phyloP scores from a whole-genome alignment of 1,284 basidiomycete species.

The Apiotrichum siamense region DNA sequence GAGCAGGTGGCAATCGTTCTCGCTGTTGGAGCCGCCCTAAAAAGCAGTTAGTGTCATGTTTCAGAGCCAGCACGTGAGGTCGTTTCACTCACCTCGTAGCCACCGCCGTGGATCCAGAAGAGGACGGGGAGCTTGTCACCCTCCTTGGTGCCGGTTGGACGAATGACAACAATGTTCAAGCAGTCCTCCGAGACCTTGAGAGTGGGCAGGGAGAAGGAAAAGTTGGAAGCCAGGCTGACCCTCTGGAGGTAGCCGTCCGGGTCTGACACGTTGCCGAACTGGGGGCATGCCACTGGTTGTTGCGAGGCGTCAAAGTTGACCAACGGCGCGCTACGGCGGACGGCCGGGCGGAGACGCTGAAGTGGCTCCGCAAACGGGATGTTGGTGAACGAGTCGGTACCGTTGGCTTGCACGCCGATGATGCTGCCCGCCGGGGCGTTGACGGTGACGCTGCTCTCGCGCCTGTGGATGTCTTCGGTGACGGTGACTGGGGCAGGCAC shows the following conservation, averaged over 20 bases:
- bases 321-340: conserved; percentile 43
- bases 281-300: conserved; percentile 9
- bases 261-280: conserved; percentile 5
- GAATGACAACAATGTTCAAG: conserved; percentile 22
- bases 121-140: conserved; percentile 29
- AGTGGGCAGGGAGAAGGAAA: neutral
- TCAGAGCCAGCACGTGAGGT: neutral
- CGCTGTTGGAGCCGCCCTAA: conserved; percentile 12
- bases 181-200: conserved; percentile 22
- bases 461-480: conserved; percentile 1
- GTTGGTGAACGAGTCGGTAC: conserved; percentile 40
- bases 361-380: conserved; percentile 61
- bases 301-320: conserved; percentile 10
- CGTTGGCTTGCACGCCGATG: conserved; percentile 1
- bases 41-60: neutral
- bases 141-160: conserved; percentile 16
- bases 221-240: neutral
- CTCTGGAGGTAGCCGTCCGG: neutral
- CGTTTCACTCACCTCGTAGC: conserved; percentile 13
- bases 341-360: conserved; percentile 41
- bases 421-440: conserved; percentile 9
- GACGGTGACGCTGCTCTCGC: conserved; percentile 1
- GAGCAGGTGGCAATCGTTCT: conserved; percentile 14
- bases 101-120: conserved; percentile 35
- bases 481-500: conserved; percentile 1